Evolutionary conservation across 306 rosid genomes (phyloP).

Genomic region (Hippophae tibetana): DNA sequence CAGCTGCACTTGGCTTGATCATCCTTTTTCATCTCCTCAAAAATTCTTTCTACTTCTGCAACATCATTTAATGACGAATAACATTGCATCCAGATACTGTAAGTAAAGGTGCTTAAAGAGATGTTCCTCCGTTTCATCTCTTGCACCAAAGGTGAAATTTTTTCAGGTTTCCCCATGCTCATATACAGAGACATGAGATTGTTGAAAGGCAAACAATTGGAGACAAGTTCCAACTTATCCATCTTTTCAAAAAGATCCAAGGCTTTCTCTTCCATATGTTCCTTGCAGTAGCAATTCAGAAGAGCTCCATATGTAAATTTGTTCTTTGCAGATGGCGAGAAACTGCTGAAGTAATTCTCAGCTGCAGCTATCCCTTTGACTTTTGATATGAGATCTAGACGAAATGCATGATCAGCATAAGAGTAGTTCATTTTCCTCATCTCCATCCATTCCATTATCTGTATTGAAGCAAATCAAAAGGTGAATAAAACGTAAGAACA

Average conservation of each 20-base stretch:
- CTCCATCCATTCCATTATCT: slow-evolving; percentile 91
- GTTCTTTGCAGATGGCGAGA: slow-evolving; percentile 41
- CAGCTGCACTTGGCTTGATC: slow-evolving; percentile 28
- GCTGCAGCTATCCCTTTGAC: slow-evolving; percentile 55
- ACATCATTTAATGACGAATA: slow-evolving; percentile 36
- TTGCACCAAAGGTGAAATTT: slow-evolving; percentile 37
- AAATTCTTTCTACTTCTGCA: slow-evolving; percentile 39
- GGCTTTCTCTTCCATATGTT: slow-evolving; percentile 48
- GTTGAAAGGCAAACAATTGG: slow-evolving; percentile 34
- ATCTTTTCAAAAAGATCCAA: slow-evolving; percentile 41
- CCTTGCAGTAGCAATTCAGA: slow-evolving; percentile 62
- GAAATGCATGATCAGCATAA: slow-evolving; percentile 37
- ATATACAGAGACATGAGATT: slow-evolving; percentile 58
- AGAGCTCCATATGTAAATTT: slow-evolving; percentile 59
- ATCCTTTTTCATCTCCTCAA: slow-evolving; percentile 48
- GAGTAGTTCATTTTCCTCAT: slow-evolving; percentile 43
- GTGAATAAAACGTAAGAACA: neutral
- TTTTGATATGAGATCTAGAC: slow-evolving; percentile 57
- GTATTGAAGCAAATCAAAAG: slow-evolving; percentile 13
- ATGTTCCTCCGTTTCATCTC: slow-evolving; percentile 56
- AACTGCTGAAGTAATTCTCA: slow-evolving; percentile 46
- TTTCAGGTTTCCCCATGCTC: slow-evolving; percentile 50
- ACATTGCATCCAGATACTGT: slow-evolving; percentile 72
- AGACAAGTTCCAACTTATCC: slow-evolving; percentile 35
- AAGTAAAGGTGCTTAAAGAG: slow-evolving; percentile 23